Base-by-base conservation (phyloP, 2,329 filamentous ascomycete genomes). In the Simplicillium sp. region DNA sequence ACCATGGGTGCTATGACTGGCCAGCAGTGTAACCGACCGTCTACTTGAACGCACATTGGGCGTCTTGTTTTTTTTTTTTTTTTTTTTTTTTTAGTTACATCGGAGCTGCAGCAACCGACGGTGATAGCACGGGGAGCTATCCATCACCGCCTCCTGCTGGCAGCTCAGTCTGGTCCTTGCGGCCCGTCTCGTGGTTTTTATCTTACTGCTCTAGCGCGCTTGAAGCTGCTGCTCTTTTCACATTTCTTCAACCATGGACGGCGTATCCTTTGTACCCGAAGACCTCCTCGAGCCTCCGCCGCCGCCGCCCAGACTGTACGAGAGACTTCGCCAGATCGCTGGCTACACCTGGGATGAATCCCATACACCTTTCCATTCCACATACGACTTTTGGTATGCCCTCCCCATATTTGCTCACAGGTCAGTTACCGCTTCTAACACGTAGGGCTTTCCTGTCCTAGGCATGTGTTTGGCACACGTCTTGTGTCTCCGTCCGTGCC, bases 351-450 rank as follows among this genome's bases (percentile, higher is more conserved):
- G 84, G 84, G 82, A 88, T 59, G 82, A 85, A 49, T 70, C 74
- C 12, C 59, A 55, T 43, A 60, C 61, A 18, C 75, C 76, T 11
- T 66, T 73, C 42, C 78, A 81, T 55, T 75, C 75, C 38, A 87
- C 81, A 52, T 96, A 95, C 62, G 87, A 94, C 59, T 88, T 89
- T 66, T 97, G 89, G 87, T 80, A 66, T 53, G 63, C 53, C 20
- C 14, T 18, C 32, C 28, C 17, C 36, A 20, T 15, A 13, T 20
- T 25, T 29, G 28, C 29, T 36, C 36, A 36, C 29, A 18, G 15
- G 28, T 29, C 16, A 18, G 14, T 34, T 16, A 29, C 11, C 12
- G 36, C 14, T 18, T 17, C 15, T 41, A 25, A n/a, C 37, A n/a
- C 14, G 29, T 11, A 11, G 47, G 48, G 50, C 38, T 39, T 48